phyloP scores from a whole-genome alignment of 129 eudicot species.

The Flaveria linearis region DNA sequence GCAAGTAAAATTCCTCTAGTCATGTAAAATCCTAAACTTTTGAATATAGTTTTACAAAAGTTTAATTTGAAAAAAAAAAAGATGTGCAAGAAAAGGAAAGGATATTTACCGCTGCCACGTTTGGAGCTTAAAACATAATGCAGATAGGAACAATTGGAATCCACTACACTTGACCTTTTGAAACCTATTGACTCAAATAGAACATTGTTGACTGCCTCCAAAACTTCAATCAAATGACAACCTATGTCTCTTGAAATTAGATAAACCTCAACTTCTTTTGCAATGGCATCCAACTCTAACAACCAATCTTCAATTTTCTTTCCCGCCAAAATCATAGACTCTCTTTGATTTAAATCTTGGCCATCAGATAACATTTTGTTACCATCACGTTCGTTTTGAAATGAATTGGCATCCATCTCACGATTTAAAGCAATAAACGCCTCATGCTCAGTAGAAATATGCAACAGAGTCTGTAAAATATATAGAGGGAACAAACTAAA shows the following conservation, averaged over 20 bases:
- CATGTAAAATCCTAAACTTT: not conserved
- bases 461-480: conserved; percentile 60
- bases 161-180: conserved; percentile 61
- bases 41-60: not conserved
- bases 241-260: conserved; percentile 75
- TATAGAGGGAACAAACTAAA: conserved; percentile 2
- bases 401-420: conserved; percentile 58
- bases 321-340: conserved; percentile 56
- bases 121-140: conserved; percentile 68
- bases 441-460: conserved; percentile 78
- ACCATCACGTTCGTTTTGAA: conserved; percentile 50
- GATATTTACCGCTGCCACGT: conserved; percentile 56
- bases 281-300: conserved; percentile 63
- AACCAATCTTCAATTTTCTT: conserved; percentile 63
- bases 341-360: conserved; percentile 40
- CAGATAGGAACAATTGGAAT: conserved; percentile 70
- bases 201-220: conserved; percentile 76
- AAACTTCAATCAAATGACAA: conserved; percentile 67
- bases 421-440: conserved; percentile 61
- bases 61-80: not conserved
- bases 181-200: conserved; percentile 65
- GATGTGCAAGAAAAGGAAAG: not conserved
- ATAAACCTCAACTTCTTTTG: conserved; percentile 72
- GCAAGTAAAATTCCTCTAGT: not conserved
- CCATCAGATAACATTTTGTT: conserved; percentile 17